Base-by-base conservation (phyloP, 1,139 yeast species). In the Candida sanyaensis region DNA sequence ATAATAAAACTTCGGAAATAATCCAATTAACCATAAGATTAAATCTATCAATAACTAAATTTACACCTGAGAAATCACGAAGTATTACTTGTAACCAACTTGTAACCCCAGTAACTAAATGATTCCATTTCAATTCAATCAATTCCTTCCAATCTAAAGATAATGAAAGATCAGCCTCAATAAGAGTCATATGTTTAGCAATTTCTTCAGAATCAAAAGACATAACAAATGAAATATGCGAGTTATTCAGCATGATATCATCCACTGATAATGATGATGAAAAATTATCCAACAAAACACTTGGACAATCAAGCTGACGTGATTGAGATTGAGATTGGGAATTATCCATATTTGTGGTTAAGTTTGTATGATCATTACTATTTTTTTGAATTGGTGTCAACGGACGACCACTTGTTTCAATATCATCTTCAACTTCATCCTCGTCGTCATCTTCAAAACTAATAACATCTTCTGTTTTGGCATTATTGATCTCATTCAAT, bases 141-240 rank as follows among this genome's bases (percentile, higher is more conserved):
- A 92, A 74, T 57, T 90, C 97, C 60, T 85, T 86, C 98, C 98
- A 92, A 64, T 92, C 98, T 41, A 93, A 79, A 57, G 90, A 97
- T 46, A 83, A 80, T 32, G 92, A 65, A 45, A 92, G 81, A 64
- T 92, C 98, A 47, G 84, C 76, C 63, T 93, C 99, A 55, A 93
- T 88, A 45, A 88, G 64, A 0, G 98, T 92, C 65, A 93, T 75
- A 59, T 92, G 97, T 49, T 83, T 78, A 5, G 96, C 90, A 37
- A 93, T 69, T 0, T 78, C 69, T 46, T 72, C 68, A 0, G 96
- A 83, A 47, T 79, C 83, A 63, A 81, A 86, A 63, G 87, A 82
- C 56, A 92, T 73, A 39, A 92, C 78, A 62, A 92, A 92, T 2
- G 97, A 92, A 3, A 88, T 78, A 60, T 92, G 98, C 31, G 69